Percentiles rank a stretch among this genome's conserved stretches.
Evolutionary conservation across 139 green algal genomes (phyloP).

Genomic region (Closterium sp.): DNA sequence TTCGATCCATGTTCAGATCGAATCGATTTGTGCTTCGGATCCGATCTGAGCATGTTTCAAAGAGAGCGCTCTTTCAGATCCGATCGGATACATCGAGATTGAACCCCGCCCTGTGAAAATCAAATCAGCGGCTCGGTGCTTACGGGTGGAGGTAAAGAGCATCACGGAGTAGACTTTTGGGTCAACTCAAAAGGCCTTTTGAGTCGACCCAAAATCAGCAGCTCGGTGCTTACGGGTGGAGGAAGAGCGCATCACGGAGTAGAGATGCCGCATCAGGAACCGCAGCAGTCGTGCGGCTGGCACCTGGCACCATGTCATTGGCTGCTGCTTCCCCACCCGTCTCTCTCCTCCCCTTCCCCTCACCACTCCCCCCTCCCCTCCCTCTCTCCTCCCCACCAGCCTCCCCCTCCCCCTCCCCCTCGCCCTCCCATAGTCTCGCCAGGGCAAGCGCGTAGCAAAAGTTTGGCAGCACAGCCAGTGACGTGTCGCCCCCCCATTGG

Average conservation of each 20-base stretch:
- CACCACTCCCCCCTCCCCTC: constrained; percentile 55
- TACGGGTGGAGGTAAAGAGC: neutral
- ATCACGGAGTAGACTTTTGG: neutral
- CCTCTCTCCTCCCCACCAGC: constrained; percentile 33
- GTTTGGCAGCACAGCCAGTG: constrained; percentile 76
- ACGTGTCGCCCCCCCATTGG: constrained; percentile 58
- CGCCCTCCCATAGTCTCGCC: constrained; percentile 51
- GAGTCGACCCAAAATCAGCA: too few species aligned
- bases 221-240: neutral
- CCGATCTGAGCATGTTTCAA: too few species aligned
- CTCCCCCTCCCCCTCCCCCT: constrained; percentile 52
- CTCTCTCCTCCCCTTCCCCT: constrained; percentile 2
- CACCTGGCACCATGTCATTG: neutral
- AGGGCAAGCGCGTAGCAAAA: constrained; percentile 73
- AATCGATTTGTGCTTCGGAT: too few species aligned
- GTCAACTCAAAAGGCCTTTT: too few species aligned
- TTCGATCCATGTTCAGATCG: too few species aligned
- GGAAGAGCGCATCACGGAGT: constrained; percentile 1
- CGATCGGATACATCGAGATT: too few species aligned
- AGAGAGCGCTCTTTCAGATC: too few species aligned
- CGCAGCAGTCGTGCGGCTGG: neutral
- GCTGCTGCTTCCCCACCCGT: neutral
- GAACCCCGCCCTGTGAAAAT: too few species aligned
- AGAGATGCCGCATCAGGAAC: neutral
- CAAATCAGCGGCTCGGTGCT: too few species aligned